Conservation (phyloP, 345 rosid genomes). For the Capsella bursapastoris region DNA sequence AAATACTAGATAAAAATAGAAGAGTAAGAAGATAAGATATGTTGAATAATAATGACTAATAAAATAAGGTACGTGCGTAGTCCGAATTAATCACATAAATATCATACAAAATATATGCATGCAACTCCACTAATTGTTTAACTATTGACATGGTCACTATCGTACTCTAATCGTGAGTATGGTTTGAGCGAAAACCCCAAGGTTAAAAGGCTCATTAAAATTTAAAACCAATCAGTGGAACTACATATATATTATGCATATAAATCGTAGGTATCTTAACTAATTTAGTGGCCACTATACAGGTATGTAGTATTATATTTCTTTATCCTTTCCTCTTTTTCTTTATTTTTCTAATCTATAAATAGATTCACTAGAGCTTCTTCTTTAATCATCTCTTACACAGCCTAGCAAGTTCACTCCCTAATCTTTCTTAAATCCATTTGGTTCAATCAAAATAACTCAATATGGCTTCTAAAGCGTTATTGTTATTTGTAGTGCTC, state of each 20-base stretch:
- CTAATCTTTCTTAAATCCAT: constrained; percentile 20
- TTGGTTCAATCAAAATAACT: not conserved
- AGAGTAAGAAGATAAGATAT: constrained; percentile 14
- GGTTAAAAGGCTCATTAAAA: constrained; percentile 7
- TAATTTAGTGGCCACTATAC: constrained; percentile 25
- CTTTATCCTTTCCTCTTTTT: not conserved
- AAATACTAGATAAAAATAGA: not conserved
- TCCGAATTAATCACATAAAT: not conserved
- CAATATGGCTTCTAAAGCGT: constrained; percentile 34
- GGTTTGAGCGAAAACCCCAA: not conserved
- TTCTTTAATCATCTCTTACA: constrained; percentile 32
- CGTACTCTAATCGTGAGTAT: not conserved
- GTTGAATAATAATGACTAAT: not conserved
- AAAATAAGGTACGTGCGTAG: constrained; percentile 2
- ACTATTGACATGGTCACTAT: constrained; percentile 29
- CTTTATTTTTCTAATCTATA: constrained; percentile 6
- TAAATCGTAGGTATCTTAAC: constrained; percentile 7
- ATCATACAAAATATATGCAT: constrained; percentile 1
- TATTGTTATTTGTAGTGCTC: constrained; percentile 24
- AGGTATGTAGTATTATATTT: constrained; percentile 13
- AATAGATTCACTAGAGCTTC: constrained; percentile 35
- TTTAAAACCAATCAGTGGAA: constrained; percentile 15
- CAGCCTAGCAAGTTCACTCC: not conserved
- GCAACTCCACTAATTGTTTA: constrained; percentile 22
- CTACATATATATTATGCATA: constrained; percentile 19